Percentiles rank a stretch among this genome's conserved stretches.
phyloP scores from a whole-genome alignment of 2,329 filamentous ascomycete species.

The Alternaria gaisen region DNA sequence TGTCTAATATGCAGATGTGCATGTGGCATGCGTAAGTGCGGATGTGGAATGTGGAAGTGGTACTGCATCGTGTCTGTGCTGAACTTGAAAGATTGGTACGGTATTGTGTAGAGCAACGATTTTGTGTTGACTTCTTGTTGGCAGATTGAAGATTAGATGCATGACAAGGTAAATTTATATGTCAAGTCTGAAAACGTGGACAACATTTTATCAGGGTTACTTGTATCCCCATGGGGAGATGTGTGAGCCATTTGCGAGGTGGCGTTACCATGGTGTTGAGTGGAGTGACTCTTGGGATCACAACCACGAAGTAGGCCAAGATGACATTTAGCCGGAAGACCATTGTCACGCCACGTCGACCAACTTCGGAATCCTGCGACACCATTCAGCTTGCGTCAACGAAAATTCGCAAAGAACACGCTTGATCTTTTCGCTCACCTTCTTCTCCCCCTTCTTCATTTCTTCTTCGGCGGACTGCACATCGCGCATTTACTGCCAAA shows the following conservation, averaged over 20 bases:
- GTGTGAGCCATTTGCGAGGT: not conserved
- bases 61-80: not conserved
- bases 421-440: not conserved
- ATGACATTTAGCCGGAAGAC: constrained; percentile 1
- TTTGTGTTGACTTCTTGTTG: not conserved
- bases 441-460: not conserved
- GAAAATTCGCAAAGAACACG: not conserved
- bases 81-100: not conserved
- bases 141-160: not conserved
- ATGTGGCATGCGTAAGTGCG: constrained; percentile 1
- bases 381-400: not conserved
- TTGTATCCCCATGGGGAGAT: not conserved
- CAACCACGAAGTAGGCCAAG: not conserved
- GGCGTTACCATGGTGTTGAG: not conserved
- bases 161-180: not conserved
- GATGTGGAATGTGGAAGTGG: not conserved
- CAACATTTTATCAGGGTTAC: not conserved
- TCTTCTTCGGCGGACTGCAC: not conserved
- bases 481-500: not conserved
- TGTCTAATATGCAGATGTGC: constrained; percentile 5
- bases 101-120: not conserved
- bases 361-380: not conserved
- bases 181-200: not conserved
- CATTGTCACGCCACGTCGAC: not conserved
- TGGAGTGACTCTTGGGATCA: constrained; percentile 2